phyloP scores from a whole-genome alignment of 78 protist genomes.

The Anaeramoeba flamelloides region DNA sequence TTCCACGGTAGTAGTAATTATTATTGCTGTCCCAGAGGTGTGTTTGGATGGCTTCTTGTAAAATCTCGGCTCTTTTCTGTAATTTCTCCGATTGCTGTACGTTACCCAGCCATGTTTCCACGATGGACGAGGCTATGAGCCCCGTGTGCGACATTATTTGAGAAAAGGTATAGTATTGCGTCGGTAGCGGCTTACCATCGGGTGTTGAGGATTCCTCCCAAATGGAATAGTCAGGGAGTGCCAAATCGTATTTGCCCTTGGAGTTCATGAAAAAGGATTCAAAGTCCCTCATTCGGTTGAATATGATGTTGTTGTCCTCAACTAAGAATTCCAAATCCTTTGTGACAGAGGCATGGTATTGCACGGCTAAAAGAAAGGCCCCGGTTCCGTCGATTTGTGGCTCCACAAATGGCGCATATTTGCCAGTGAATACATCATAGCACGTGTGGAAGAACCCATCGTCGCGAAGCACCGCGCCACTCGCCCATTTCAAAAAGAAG shows the following conservation, averaged over 20 bases:
- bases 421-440: conserved; percentile 14
- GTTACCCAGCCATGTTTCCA: background rate
- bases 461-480: background rate
- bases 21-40: background rate
- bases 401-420: conserved; percentile 18
- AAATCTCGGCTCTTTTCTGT: background rate
- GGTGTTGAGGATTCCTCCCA: conserved; percentile 16
- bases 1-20: background rate
- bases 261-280: conserved; percentile 13
- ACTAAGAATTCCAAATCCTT: too few relatives aligned
- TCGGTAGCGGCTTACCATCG: conserved; percentile 8
- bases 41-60: background rate
- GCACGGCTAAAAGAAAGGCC: background rate
- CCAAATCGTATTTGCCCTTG: conserved; percentile 5
- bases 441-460: conserved; percentile 14
- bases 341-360: background rate
- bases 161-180: conserved; percentile 14
- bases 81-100: background rate
- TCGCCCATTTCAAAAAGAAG: background rate
- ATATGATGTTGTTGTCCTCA: background rate
- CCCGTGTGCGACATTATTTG: conserved; percentile 7
- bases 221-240: conserved; percentile 23
- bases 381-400: conserved; percentile 13
- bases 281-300: background rate
- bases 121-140: conserved; percentile 2